These are phyloP conservation scores for Huntiella bhutanensis DNA, from an alignment of 2,329 filamentous ascomycete species.

Conservation along the genomic window DNA sequence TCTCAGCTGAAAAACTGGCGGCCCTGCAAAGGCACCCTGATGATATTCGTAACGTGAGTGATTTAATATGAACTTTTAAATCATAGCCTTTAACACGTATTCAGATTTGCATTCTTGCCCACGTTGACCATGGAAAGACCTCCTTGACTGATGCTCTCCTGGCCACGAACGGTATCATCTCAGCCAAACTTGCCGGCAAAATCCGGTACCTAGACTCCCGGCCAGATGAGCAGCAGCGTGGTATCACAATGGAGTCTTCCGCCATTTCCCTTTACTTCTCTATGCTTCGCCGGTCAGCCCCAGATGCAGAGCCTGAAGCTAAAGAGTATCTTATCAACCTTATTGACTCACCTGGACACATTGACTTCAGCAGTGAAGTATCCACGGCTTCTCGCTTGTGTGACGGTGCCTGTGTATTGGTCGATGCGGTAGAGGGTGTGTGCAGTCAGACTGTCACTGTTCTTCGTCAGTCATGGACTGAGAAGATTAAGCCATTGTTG, in stretches of 20 bases:
- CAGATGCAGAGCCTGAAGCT: constrained; percentile 47
- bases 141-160: constrained; percentile 90
- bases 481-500: constrained; percentile 83
- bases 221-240: constrained; percentile 84
- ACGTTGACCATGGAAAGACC: constrained; percentile 97
- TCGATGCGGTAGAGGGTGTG: constrained; percentile 93
- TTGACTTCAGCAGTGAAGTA: constrained; percentile 96
- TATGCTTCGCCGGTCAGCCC: constrained; percentile 55
- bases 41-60: constrained; percentile 74
- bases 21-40: constrained; percentile 73
- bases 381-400: constrained; percentile 88
- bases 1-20: constrained; percentile 77
- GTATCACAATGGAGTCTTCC: constrained; percentile 99
- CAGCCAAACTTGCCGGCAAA: constrained; percentile 89
- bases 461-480: constrained; percentile 81
- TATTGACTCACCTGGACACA: constrained; percentile 94
- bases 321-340: constrained; percentile 93
- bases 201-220: constrained; percentile 93
- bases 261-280: constrained; percentile 95
- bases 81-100: constrained; percentile 8
- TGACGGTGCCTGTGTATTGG: constrained; percentile 82
- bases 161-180: constrained; percentile 98
- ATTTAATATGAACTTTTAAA: neutral
- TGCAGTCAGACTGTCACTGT: constrained; percentile 98
- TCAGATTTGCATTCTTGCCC: constrained; percentile 84